A percentile compares a stretch with the other conserved stretches of the same genome.
Evolutionary conservation across 2,329 filamentous ascomycete species (phyloP).

Genomic region (Penicillium sp.): DNA sequence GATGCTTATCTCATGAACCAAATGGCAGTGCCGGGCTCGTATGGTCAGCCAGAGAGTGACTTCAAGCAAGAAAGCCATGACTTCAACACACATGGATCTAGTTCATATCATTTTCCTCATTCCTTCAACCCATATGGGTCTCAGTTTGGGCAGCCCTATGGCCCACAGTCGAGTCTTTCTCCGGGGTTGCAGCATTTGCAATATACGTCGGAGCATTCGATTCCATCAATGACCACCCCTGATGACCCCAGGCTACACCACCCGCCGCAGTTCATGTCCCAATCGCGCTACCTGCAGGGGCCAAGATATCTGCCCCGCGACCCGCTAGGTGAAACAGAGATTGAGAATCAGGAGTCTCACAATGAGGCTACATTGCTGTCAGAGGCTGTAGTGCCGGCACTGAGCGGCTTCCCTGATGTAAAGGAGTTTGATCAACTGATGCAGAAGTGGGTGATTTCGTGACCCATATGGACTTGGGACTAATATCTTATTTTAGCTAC

Average conservation of each 20-base stretch:
- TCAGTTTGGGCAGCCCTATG: conserved; percentile 38
- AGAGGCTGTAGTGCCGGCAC: conserved; percentile 43
- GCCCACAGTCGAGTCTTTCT: conserved; percentile 32
- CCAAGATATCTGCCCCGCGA: conserved; percentile 38
- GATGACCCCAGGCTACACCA: conserved; percentile 36
- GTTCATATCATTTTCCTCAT: conserved; percentile 33
- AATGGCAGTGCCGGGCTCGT: conserved; percentile 32
- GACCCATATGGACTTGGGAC: not conserved
- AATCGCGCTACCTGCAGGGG: conserved; percentile 32
- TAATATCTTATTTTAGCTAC: conserved; percentile 36
- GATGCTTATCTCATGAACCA: conserved; percentile 36
- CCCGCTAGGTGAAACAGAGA: conserved; percentile 35
- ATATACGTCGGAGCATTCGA: conserved; percentile 33
- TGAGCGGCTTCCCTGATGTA: conserved; percentile 47
- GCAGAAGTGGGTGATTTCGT: conserved; percentile 37
- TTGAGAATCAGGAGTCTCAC: conserved; percentile 46
- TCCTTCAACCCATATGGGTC: conserved; percentile 39
- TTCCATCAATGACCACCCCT: conserved; percentile 33
- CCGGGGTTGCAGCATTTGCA: conserved; percentile 32
- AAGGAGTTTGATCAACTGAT: conserved; percentile 48
- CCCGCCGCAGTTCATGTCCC: conserved; percentile 33
- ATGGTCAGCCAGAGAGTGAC: conserved; percentile 32
- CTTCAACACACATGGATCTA: conserved; percentile 29
- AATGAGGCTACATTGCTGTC: conserved; percentile 46
- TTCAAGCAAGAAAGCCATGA: conserved; percentile 33